Evolutionary conservation across 352 stramenopile genomes (phyloP).

Genomic region (Globisporangium mamillatum): DNA sequence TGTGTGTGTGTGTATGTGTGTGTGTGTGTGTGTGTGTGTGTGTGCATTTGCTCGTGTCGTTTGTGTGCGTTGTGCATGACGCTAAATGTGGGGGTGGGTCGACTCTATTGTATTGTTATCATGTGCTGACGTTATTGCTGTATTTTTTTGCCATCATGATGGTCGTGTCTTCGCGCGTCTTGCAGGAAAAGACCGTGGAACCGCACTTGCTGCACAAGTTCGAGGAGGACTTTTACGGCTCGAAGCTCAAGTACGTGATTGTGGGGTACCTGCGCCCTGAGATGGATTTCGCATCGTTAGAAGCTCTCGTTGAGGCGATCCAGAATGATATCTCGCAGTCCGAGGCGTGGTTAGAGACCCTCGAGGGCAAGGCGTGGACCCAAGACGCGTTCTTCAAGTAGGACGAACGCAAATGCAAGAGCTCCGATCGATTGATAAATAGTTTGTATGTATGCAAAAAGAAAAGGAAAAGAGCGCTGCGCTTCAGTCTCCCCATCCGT

Average conservation of each 20-base stretch:
- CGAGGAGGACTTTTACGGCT: conserved; percentile 93
- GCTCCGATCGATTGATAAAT: too few relatives aligned
- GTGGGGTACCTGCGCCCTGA: conserved; percentile 92
- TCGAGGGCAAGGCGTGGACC: conserved; percentile 50
- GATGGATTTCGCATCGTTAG: conserved; percentile 92
- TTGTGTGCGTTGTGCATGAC: not conserved
- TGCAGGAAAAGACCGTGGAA: conserved; percentile 95
- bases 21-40: conserved; percentile 22
- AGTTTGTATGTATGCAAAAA: not conserved
- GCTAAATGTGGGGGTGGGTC: too few relatives aligned
- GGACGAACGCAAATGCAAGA: not conserved
- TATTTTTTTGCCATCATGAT: not conserved
- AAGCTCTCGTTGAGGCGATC: conserved; percentile 91
- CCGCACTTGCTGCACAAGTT: conserved; percentile 94
- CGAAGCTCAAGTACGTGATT: conserved; percentile 92
- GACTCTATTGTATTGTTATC: not conserved
- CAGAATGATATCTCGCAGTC: conserved; percentile 78
- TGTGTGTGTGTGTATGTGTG: not conserved
- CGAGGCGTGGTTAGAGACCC: conserved; percentile 58
- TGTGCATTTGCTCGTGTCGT: not conserved
- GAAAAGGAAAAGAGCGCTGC: not conserved
- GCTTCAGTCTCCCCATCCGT: not conserved
- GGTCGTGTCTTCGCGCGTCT: not conserved
- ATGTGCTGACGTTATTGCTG: not conserved
- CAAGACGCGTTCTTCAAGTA: conserved; percentile 46